Evolutionary conservation across 352 stramenopile genomes (phyloP).

Genomic region (Ophiocytium majus): DNA sequence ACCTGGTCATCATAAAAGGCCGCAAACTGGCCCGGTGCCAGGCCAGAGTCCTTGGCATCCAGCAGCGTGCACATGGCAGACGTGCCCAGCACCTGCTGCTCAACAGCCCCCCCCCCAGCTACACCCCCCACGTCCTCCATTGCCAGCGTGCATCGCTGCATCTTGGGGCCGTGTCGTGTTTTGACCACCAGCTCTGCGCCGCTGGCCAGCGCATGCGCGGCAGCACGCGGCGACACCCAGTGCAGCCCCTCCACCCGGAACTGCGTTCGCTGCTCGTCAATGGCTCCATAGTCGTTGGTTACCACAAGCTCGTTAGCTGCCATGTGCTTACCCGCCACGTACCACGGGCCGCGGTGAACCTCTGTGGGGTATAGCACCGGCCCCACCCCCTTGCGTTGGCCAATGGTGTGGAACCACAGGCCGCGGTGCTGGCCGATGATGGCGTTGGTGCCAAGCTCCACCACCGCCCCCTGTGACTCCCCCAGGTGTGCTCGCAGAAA

Average conservation of each 20-base stretch:
- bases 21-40: slow-evolving; percentile 73
- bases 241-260: slow-evolving; percentile 69
- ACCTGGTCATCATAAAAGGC: slow-evolving; percentile 67
- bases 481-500: slow-evolving; percentile 73
- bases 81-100: slow-evolving; percentile 44
- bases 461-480: slow-evolving; percentile 62
- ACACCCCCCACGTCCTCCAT: neutral
- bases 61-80: slow-evolving; percentile 63
- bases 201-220: slow-evolving; percentile 23
- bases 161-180: slow-evolving; percentile 70
- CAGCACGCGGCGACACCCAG: slow-evolving; percentile 64
- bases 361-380: slow-evolving; percentile 62
- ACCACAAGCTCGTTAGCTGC: slow-evolving; percentile 65
- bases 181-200: slow-evolving; percentile 61
- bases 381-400: slow-evolving; percentile 71
- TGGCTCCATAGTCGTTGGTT: slow-evolving; percentile 68
- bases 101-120: neutral
- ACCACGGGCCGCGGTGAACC: slow-evolving; percentile 69
- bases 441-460: slow-evolving; percentile 65
- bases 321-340: slow-evolving; percentile 71
- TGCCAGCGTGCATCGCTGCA: slow-evolving; percentile 55
- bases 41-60: slow-evolving; percentile 62
- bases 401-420: slow-evolving; percentile 79
- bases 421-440: slow-evolving; percentile 69
- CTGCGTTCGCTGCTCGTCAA: slow-evolving; percentile 59